phyloP scores from a whole-genome alignment of 2,329 filamentous ascomycete genomes.

The Venturia carpophila region DNA sequence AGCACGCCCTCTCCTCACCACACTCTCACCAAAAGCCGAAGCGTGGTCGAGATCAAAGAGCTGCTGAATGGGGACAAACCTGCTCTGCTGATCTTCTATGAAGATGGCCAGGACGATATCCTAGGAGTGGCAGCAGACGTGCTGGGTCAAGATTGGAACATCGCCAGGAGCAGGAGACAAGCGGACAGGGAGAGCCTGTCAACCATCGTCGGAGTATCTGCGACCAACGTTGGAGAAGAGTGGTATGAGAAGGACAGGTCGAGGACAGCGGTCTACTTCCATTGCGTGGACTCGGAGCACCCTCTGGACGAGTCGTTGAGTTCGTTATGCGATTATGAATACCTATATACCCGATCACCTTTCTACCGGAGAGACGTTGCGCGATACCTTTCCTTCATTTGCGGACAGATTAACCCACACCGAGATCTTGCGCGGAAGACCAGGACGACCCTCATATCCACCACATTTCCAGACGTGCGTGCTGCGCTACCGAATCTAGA shows the following conservation, averaged over 20 bases:
- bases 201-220: slow-evolving; percentile 16
- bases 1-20: slow-evolving; percentile 10
- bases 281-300: slow-evolving; percentile 37
- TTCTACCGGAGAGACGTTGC: slow-evolving; percentile 70
- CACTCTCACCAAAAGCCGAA: slow-evolving; percentile 14
- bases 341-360: slow-evolving; percentile 66
- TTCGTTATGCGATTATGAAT: slow-evolving; percentile 69
- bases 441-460: slow-evolving; percentile 77
- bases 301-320: slow-evolving; percentile 47
- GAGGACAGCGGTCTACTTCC: slow-evolving; percentile 15
- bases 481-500: slow-evolving; percentile 77
- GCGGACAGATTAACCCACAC: slow-evolving; percentile 73
- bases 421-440: slow-evolving; percentile 68
- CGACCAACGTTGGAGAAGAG: neutral
- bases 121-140: slow-evolving; percentile 18
- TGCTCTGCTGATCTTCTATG: slow-evolving; percentile 17
- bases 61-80: slow-evolving; percentile 19
- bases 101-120: slow-evolving; percentile 15
- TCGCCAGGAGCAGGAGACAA: slow-evolving; percentile 1
- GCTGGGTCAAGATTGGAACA: slow-evolving; percentile 19
- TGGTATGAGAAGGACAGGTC: slow-evolving; percentile 14
- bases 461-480: slow-evolving; percentile 78
- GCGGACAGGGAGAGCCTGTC: slow-evolving; percentile 2
- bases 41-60: slow-evolving; percentile 17
- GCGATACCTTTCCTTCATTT: slow-evolving; percentile 68